A percentile compares a stretch with the other conserved stretches of the same genome.
phyloP scores from a whole-genome alignment of 148 eudicot species.

The Vaccinium macrocarpon region DNA sequence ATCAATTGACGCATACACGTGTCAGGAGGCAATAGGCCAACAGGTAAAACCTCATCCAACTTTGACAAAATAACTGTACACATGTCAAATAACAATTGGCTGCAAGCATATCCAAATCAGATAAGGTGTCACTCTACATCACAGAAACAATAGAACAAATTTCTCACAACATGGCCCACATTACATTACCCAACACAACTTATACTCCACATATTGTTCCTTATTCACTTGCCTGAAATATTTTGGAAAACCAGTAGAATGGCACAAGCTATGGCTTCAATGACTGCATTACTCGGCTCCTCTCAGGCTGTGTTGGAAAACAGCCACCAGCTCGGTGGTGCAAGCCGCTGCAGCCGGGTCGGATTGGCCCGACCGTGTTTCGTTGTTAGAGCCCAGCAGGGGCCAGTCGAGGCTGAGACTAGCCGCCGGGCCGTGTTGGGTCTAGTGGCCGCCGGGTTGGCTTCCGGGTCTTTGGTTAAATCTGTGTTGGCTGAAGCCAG shows the following conservation, averaged over 20 bases:
- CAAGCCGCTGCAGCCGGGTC: constrained; percentile 42
- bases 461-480: constrained; percentile 56
- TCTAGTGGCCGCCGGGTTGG: constrained; percentile 74
- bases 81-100: constrained; percentile 19
- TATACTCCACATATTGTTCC: constrained; percentile 12
- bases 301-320: constrained; percentile 71
- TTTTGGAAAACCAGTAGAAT: constrained; percentile 17
- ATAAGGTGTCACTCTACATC: constrained; percentile 29
- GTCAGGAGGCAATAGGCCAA: background rate
- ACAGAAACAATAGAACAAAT: constrained; percentile 18
- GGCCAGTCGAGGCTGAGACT: constrained; percentile 46
- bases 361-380: constrained; percentile 33
- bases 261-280: constrained; percentile 92
- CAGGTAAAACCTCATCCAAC: background rate
- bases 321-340: constrained; percentile 61
- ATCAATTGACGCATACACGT: background rate
- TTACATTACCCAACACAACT: background rate
- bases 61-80: constrained; percentile 5
- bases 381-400: constrained; percentile 60
- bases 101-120: constrained; percentile 13
- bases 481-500: constrained; percentile 78
- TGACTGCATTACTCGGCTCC: constrained; percentile 65
- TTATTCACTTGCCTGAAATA: background rate
- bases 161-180: background rate
- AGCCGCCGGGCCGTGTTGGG: constrained; percentile 81